A percentile compares a stretch with the other conserved stretches of the same genome.
These are phyloP conservation scores for Stromatinia cepivora DNA, from an alignment of 2,329 filamentous ascomycete genomes.

Conservation along the genomic window DNA sequence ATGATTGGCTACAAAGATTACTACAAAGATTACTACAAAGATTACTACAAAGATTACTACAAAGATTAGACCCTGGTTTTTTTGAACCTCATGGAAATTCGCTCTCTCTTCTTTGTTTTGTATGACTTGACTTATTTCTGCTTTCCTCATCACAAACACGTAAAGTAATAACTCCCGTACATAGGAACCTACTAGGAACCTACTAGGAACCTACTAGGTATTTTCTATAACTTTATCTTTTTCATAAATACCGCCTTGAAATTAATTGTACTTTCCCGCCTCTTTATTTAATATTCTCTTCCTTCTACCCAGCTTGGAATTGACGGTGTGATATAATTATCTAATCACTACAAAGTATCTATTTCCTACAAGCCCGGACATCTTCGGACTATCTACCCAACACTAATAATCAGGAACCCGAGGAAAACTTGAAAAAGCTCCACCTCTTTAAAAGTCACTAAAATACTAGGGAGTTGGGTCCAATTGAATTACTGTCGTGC, in stretches of 20 bases:
- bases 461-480: slow-evolving; percentile 9
- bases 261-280: too few relatives aligned
- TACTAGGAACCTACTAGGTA: not conserved
- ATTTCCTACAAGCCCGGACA: not conserved
- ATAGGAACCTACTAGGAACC: too few relatives aligned
- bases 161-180: not conserved
- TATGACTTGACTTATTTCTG: not conserved
- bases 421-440: not conserved
- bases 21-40: too few relatives aligned
- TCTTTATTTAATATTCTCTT: too few relatives aligned
- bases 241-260: too few relatives aligned
- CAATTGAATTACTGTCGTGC: slow-evolving; percentile 22
- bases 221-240: not conserved
- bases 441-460: slow-evolving; percentile 9
- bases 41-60: too few relatives aligned
- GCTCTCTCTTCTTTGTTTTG: not conserved
- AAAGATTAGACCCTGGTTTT: not conserved
- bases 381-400: not conserved
- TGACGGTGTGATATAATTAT: not conserved
- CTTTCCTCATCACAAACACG: not conserved
- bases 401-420: not conserved
- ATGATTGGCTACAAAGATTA: not conserved
- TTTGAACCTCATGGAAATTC: too few relatives aligned
- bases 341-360: not conserved
- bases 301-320: not conserved